Evolutionary conservation across 2,329 filamentous ascomycete species (phyloP).

Genomic region (Epichloe baconii): DNA sequence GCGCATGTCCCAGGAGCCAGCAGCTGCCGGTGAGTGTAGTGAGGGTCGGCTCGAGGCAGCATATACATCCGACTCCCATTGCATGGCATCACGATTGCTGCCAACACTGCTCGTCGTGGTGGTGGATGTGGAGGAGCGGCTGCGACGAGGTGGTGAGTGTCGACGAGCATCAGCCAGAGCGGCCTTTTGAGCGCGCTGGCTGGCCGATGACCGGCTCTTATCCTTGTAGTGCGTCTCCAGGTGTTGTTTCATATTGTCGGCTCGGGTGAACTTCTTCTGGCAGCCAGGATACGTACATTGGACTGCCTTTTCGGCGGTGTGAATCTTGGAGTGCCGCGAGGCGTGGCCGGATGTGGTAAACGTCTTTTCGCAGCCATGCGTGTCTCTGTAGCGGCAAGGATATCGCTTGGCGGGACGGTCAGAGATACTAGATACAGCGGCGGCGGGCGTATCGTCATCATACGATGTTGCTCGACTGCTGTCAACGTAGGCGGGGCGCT

Average conservation of each 20-base stretch:
- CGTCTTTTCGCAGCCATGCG: constrained; percentile 60
- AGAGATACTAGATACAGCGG: constrained; percentile 20
- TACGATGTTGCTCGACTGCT: constrained; percentile 36
- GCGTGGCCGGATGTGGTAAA: constrained; percentile 78
- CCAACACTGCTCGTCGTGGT: constrained; percentile 2
- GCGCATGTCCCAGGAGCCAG: constrained; percentile 34
- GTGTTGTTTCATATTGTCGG: constrained; percentile 83
- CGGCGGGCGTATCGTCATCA: constrained; percentile 32
- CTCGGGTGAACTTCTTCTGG: constrained; percentile 67
- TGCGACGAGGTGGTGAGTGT: constrained; percentile 19
- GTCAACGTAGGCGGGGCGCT: constrained; percentile 29
- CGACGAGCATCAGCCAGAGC: constrained; percentile 20
- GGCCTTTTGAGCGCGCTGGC: constrained; percentile 20
- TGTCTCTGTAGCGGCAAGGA: constrained; percentile 60
- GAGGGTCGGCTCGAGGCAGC: constrained; percentile 19
- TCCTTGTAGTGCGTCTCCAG: constrained; percentile 63
- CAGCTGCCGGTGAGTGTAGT: constrained; percentile 23
- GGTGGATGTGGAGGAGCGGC: constrained; percentile 15
- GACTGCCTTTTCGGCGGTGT: constrained; percentile 69
- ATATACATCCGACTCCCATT: constrained; percentile 26
- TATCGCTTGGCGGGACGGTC: constrained; percentile 51
- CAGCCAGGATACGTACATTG: constrained; percentile 55
- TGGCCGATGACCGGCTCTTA: constrained; percentile 33
- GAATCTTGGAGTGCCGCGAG: constrained; percentile 74
- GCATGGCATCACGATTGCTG: constrained; percentile 12